Percentiles rank a stretch among this genome's conserved stretches.
Evolutionary conservation across 345 rosid species (phyloP).

Genomic region (Aethionema arabicum): DNA sequence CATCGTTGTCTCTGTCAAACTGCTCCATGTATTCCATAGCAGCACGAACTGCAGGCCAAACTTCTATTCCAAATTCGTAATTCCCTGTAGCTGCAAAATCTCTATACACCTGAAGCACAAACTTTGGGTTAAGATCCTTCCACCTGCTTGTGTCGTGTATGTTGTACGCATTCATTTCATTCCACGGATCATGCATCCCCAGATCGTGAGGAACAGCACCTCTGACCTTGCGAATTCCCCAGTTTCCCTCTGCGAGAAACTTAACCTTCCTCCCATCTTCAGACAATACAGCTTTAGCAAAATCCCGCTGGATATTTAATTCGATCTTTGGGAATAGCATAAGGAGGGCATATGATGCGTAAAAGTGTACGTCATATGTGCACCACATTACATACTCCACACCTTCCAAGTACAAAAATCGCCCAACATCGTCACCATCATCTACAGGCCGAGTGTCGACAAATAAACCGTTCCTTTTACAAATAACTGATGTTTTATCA

Average conservation of each 20-base stretch:
- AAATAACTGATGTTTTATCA: constrained; percentile 32
- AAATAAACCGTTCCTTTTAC: constrained; percentile 31
- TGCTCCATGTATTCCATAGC: constrained; percentile 99
- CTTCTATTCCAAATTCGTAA: constrained; percentile 91
- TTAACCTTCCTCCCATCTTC: constrained; percentile 92
- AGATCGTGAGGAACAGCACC: constrained; percentile 99
- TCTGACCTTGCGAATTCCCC: constrained; percentile 90
- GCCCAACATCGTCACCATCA: constrained; percentile 70
- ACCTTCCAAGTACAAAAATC: constrained; percentile 97
- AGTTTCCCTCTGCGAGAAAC: constrained; percentile 87
- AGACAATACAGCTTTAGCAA: constrained; percentile 91
- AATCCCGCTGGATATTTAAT: constrained; percentile 92
- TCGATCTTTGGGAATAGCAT: constrained; percentile 89
- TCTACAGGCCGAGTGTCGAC: constrained; percentile 34
- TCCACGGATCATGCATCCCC: constrained; percentile 98
- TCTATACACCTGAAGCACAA: constrained; percentile 96
- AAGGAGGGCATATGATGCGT: constrained; percentile 95
- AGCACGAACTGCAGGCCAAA: constrained; percentile 97
- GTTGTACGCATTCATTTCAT: constrained; percentile 97
- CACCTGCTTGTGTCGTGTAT: constrained; percentile 94
- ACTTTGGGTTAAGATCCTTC: constrained; percentile 96
- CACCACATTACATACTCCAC: constrained; percentile 97
- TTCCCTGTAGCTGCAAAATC: constrained; percentile 96
- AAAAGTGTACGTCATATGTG: constrained; percentile 97
- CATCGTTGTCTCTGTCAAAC: constrained; percentile 87